Evolutionary conservation across 2,329 filamentous ascomycete species (phyloP).

Genomic region (Clarireedia paspali): DNA sequence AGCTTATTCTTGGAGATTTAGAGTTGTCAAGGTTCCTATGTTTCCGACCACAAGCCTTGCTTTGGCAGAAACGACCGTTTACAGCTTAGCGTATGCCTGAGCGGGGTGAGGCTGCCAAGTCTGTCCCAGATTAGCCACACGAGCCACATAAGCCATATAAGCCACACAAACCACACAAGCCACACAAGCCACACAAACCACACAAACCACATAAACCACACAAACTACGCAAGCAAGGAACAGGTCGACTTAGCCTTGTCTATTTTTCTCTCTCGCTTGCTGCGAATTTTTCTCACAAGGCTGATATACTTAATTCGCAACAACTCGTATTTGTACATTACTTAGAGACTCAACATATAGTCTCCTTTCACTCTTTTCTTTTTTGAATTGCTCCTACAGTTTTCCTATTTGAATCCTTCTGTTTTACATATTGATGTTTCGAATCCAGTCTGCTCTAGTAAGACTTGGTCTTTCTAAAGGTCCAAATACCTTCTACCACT

Average conservation of each 20-base stretch:
- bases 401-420: neutral
- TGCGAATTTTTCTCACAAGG: neutral
- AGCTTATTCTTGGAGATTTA: too few relatives aligned
- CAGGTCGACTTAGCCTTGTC: neutral
- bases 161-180: too few relatives aligned
- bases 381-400: neutral
- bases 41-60: too few relatives aligned
- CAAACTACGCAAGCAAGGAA: too few relatives aligned
- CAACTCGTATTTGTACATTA: neutral
- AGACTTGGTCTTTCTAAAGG: constrained; percentile 11
- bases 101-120: too few relatives aligned
- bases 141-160: too few relatives aligned
- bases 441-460: constrained; percentile 7
- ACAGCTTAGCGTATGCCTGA: too few relatives aligned
- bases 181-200: too few relatives aligned
- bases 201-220: too few relatives aligned
- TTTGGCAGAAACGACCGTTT: too few relatives aligned
- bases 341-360: neutral
- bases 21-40: too few relatives aligned
- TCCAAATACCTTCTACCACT: neutral
- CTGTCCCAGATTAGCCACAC: too few relatives aligned
- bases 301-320: neutral
- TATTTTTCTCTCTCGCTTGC: neutral
- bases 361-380: neutral
- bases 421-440: constrained; percentile 18